A percentile compares a stretch with the other conserved stretches of the same genome.
Conservation (phyloP, 208 protist genomes). For the Acanthamoeba sp. region DNA sequence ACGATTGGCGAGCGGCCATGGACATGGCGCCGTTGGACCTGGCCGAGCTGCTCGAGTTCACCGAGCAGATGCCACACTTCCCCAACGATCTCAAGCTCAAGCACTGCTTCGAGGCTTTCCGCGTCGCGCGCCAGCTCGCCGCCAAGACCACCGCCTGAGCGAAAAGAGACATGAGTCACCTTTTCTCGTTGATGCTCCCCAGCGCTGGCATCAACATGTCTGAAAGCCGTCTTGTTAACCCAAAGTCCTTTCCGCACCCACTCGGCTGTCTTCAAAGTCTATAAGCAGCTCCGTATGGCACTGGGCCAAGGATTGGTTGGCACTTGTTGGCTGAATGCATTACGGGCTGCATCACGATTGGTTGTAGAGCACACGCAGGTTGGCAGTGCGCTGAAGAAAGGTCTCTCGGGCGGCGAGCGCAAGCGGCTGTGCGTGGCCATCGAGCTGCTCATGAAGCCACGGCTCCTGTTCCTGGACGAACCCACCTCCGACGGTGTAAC, state of each 20-base stretch:
- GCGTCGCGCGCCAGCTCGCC: not conserved
- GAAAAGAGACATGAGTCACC: too few species aligned
- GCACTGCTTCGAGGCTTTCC: constrained; percentile 19
- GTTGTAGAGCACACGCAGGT: constrained; percentile 68
- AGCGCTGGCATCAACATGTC: too few species aligned
- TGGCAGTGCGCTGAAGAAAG: constrained; percentile 60
- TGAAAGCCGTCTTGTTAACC: too few species aligned
- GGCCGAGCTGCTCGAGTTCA: not conserved
- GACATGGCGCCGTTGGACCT: constrained; percentile 26
- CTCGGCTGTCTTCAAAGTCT: too few species aligned
- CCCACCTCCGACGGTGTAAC: constrained; percentile 61
- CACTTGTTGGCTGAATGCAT: too few species aligned
- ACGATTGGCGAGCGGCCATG: not conserved
- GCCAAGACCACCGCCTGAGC: too few species aligned
- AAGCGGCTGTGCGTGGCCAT: constrained; percentile 77
- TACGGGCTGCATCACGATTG: too few species aligned
- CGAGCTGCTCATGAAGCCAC: constrained; percentile 63
- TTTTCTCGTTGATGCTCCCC: too few species aligned
- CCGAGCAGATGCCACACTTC: not conserved
- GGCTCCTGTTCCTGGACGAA: constrained; percentile 76
- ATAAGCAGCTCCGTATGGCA: too few species aligned
- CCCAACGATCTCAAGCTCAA: constrained; percentile 7
- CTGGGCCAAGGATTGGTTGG: too few species aligned
- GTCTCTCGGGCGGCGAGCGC: constrained; percentile 79
- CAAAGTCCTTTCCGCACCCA: too few species aligned